Conservation (phyloP, 345 rosid genomes). For the Hypericum perforatum region DNA sequence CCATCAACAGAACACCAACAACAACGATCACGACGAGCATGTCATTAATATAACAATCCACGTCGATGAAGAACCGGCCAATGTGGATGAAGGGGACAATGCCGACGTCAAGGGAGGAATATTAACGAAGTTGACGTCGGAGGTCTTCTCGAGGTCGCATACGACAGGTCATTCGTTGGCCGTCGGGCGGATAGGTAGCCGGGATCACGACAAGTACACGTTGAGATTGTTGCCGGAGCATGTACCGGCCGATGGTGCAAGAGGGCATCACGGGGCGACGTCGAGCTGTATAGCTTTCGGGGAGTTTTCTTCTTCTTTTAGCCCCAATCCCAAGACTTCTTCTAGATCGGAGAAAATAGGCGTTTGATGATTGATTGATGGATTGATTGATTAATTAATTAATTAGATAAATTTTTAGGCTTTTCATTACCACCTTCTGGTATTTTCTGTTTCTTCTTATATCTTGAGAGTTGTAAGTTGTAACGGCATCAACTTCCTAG, state of each 20-base stretch:
- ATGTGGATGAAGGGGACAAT: not conserved
- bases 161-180: constrained; percentile 74
- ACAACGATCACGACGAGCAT: constrained; percentile 12
- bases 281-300: constrained; percentile 59
- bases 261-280: constrained; percentile 36
- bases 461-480: no score
- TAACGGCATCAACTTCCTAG: no score
- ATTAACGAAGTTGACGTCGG: constrained; percentile 9
- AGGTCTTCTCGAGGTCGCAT: constrained; percentile 47
- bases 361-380: no score
- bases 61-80: constrained; percentile 9
- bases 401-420: no score
- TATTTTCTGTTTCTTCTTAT: no score
- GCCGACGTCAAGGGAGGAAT: not conserved
- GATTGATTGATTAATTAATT: no score
- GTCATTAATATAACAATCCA: constrained; percentile 26
- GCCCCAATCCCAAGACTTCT: no score
- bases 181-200: constrained; percentile 15
- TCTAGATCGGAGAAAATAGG: no score
- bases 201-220: constrained; percentile 37
- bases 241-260: constrained; percentile 34
- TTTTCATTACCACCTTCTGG: no score
- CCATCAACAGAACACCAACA: not conserved
- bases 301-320: constrained; percentile 15
- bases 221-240: constrained; percentile 42